Evolutionary conservation across 2,329 filamentous ascomycete species (phyloP).

Genomic region (Botrytis tulipae): DNA sequence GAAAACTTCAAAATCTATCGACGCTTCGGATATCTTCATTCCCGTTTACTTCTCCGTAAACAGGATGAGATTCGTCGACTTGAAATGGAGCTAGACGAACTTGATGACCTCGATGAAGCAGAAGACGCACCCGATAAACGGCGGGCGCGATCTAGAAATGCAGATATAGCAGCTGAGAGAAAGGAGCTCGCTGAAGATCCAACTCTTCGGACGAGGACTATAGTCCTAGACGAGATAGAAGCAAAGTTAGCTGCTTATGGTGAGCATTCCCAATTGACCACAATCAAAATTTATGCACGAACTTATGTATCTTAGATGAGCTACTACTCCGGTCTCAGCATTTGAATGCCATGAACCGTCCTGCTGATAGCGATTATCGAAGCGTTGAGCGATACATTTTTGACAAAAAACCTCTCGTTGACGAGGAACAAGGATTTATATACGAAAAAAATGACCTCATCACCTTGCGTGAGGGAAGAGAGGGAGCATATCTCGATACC

Average conservation of each 20-base stretch:
- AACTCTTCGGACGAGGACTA: constrained; percentile 7
- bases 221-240: constrained; percentile 26
- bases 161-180: constrained; percentile 11
- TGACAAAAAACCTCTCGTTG: constrained; percentile 28
- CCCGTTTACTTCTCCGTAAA: constrained; percentile 38
- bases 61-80: constrained; percentile 30
- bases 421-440: constrained; percentile 38
- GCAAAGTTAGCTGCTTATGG: constrained; percentile 23
- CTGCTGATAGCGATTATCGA: constrained; percentile 37
- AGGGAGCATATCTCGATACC: constrained; percentile 43
- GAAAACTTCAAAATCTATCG: constrained; percentile 45
- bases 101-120: constrained; percentile 25
- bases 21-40: constrained; percentile 44
- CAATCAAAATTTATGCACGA: not conserved
- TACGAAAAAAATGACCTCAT: constrained; percentile 43
- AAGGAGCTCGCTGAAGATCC: not conserved
- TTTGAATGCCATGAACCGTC: constrained; percentile 35
- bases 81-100: constrained; percentile 27
- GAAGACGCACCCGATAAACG: not conserved
- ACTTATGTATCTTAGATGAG: not conserved
- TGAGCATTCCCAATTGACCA: not conserved
- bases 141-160: constrained; percentile 19
- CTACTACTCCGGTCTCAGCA: constrained; percentile 22
- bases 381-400: constrained; percentile 38
- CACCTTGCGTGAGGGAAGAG: constrained; percentile 41